Conservation (phyloP, 2,329 filamentous ascomycete species). For the Penicillium griseofulvum region DNA sequence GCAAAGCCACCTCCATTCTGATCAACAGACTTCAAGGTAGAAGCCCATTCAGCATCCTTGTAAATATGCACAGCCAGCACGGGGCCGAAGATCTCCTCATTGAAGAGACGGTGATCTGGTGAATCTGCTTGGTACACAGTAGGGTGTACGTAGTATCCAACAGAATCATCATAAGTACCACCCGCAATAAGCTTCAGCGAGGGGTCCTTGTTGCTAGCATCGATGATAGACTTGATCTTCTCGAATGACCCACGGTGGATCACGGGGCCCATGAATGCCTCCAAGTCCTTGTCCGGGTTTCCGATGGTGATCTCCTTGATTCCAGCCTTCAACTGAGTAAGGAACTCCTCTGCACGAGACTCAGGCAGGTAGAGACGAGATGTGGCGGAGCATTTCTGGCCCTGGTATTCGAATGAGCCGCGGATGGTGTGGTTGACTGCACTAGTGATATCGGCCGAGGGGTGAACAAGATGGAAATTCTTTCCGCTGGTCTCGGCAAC, state of each 20-base stretch:
- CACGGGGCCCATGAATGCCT: conserved; percentile 77
- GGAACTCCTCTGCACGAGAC: conserved; percentile 70
- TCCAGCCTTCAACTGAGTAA: conserved; percentile 62
- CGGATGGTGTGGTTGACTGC: conserved; percentile 77
- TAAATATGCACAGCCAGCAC: conserved; percentile 72
- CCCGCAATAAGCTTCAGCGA: conserved; percentile 69
- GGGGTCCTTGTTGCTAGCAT: conserved; percentile 69
- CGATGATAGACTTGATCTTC: conserved; percentile 71
- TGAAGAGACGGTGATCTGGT: conserved; percentile 68
- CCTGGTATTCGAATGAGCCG: conserved; percentile 83
- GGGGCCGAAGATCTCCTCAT: conserved; percentile 76
- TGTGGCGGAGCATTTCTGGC: conserved; percentile 83
- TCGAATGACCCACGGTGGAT: conserved; percentile 77
- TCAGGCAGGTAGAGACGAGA: conserved; percentile 73
- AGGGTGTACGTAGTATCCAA: conserved; percentile 77
- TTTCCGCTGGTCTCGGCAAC: conserved; percentile 88
- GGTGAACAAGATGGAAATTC: conserved; percentile 83
- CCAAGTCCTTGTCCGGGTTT: conserved; percentile 31
- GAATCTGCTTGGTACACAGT: conserved; percentile 73
- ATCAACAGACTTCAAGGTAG: conserved; percentile 50
- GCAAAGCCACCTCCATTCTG: conserved; percentile 35
- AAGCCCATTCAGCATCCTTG: conserved; percentile 64
- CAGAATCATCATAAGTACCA: conserved; percentile 70
- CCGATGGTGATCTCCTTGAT: conserved; percentile 68
- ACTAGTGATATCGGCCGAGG: conserved; percentile 70